These are phyloP conservation scores for Apiospora pterosperma DNA, from an alignment of 2,329 filamentous ascomycete genomes.

Conservation along the genomic window DNA sequence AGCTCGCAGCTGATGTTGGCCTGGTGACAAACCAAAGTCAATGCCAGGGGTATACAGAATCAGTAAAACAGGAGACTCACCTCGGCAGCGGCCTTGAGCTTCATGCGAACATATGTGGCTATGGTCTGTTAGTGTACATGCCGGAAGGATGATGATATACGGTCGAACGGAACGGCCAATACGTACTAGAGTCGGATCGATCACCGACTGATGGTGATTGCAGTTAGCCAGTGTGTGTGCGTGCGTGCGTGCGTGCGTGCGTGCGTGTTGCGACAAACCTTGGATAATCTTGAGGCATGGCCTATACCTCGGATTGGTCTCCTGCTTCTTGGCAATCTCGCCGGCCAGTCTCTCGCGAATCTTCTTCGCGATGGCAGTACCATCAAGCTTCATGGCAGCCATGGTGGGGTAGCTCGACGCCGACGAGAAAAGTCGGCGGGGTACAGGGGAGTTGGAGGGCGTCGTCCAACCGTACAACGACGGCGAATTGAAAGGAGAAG, in stretches of 20 bases:
- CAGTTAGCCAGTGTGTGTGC: not conserved
- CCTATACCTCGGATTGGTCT: constrained; percentile 80
- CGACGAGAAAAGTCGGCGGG: constrained; percentile 27
- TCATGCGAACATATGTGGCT: constrained; percentile 99
- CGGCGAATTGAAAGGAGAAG: not conserved
- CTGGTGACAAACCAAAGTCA: constrained; percentile 39
- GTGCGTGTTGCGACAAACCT: constrained; percentile 49
- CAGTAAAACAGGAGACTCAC: constrained; percentile 40
- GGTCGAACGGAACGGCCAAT: constrained; percentile 9
- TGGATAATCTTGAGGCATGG: constrained; percentile 93
- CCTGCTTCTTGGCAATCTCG: constrained; percentile 80
- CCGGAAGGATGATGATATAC: not conserved
- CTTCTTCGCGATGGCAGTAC: constrained; percentile 87
- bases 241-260: not conserved
- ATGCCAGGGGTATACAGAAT: constrained; percentile 1
- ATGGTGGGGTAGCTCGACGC: constrained; percentile 59
- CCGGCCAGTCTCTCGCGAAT: constrained; percentile 79
- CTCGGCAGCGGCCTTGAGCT: constrained; percentile 92
- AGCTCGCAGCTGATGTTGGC: constrained; percentile 88
- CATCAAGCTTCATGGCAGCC: constrained; percentile 90
- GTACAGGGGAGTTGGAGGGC: constrained; percentile 4
- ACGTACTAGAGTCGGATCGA: constrained; percentile 84
- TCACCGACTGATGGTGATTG: constrained; percentile 66
- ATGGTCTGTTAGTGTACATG: constrained; percentile 8
- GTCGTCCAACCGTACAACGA: not conserved